Base-by-base conservation (phyloP, 2,329 filamentous ascomycete species). In the Fusarium pseudograminearum region DNA sequence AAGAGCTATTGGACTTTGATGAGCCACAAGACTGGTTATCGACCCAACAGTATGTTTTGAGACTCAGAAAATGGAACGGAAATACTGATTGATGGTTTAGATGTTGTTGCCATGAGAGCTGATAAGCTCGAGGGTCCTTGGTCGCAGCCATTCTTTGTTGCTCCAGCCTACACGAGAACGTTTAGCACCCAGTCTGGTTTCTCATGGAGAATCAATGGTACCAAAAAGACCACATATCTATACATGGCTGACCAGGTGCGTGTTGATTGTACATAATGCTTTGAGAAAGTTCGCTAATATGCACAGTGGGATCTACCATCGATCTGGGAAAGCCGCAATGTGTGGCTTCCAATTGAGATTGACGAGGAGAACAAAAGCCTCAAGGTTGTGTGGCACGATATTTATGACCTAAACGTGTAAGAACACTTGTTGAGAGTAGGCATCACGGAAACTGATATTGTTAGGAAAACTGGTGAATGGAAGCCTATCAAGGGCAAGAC, bases 21-120 rank as follows among this genome's bases (percentile, higher is more conserved):
- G 86, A 87, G 85, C 68, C 87, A 89, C 66, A 89, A 89, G 79
- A 89, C 87, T 0, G 87, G 87, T 1, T 89, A 89, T 57, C 79
- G 87, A n/a, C 87, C 87, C 1, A 89, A 89, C 53, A 89, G 76
- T 77, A 41, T 46, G 74, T 56, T 0, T 1, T 1, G 11, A 5
- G 0, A 1, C 1, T 18, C 3, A 3, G 3, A 22, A 7, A 1
- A 31, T 5, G 7, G 1, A 2, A 1, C 6, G 4, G 4, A 16
- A 5, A 22, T 9, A 26, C 38, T 73, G 10, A 71, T 2, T 0
- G 4, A 2, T 20, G 18, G 2, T 0, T 0, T 10, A 77, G 74
- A 87, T 53, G 85, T 87, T 8, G 84, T 87, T n/a, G 84, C 83
- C 2, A 85, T 86, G 78, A 81, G 84, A 11, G 84, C 84, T 8